Evolutionary conservation across 2,329 filamentous ascomycete genomes (phyloP).

Genomic region (Trichoderma aggressivum): DNA sequence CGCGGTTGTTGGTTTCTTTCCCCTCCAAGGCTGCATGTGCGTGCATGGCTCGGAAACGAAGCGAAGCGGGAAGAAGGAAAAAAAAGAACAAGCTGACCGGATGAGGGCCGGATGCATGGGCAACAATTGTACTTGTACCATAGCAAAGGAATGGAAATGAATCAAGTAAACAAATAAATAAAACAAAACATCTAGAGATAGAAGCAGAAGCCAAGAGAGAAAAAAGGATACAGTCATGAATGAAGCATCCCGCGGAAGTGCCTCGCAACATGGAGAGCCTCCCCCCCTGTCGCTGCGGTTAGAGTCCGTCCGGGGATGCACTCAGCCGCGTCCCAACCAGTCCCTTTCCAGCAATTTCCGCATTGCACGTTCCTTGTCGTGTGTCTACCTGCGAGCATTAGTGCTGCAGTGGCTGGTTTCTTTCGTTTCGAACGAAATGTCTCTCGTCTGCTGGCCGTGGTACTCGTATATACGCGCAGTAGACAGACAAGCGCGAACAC

Average conservation of each 20-base stretch:
- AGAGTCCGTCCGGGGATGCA: slow-evolving; percentile 2
- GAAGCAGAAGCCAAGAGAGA: not conserved
- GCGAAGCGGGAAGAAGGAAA: not conserved
- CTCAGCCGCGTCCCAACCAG: not conserved
- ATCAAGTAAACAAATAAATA: not conserved
- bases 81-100: no score
- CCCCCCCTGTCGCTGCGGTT: not conserved
- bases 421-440: not conserved
- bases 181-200: not conserved
- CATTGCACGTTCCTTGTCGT: not conserved
- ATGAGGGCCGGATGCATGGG: not conserved
- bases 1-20: not conserved
- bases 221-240: not conserved
- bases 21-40: not conserved
- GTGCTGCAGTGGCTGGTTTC: slow-evolving; percentile 1
- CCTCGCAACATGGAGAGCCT: not conserved
- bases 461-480: not conserved
- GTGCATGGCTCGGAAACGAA: not conserved
- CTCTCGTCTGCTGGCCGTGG: not conserved
- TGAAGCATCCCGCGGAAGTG: not conserved
- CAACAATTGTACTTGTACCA: not conserved
- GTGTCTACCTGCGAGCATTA: not conserved
- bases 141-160: not conserved
- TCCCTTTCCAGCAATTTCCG: not conserved
- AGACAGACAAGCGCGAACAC: not conserved